phyloP scores from a whole-genome alignment of 345 rosid species.

The Schrenkiella parvula region DNA sequence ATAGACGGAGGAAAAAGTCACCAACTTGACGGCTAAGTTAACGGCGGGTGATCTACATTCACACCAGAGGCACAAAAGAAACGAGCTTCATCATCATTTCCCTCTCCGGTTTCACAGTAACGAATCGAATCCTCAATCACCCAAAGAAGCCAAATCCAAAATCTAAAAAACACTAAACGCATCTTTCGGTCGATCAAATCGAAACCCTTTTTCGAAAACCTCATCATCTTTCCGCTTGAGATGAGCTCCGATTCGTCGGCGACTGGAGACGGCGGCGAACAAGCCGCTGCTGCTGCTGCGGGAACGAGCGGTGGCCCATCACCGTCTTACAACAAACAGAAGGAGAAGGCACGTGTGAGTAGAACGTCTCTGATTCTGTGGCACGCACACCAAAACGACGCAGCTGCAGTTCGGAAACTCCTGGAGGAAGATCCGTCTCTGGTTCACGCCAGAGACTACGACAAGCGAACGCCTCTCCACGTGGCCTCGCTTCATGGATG shows the following conservation, averaged over 20 bases:
- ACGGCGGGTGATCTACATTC: conserved; percentile 31
- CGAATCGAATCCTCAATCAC: conserved; percentile 20
- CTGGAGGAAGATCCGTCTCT: conserved; percentile 84
- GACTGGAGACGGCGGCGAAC: conserved; percentile 33
- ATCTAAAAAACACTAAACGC: background rate
- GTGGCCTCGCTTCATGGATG: conserved; percentile 97
- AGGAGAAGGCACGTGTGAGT: conserved; percentile 97
- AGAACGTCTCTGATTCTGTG: conserved; percentile 91
- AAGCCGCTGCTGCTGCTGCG: conserved; percentile 18
- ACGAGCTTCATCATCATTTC: background rate
- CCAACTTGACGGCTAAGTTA: conserved; percentile 33
- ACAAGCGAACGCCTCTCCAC: conserved; percentile 87
- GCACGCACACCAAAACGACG: conserved; percentile 99
- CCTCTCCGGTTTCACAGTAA: conserved; percentile 2
- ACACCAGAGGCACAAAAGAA: conserved; percentile 1
- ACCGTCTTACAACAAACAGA: conserved; percentile 57
- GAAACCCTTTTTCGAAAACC: background rate
- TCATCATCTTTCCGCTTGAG: background rate
- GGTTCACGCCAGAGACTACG: conserved; percentile 92
- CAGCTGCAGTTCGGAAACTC: conserved; percentile 74
- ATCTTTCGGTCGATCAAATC: background rate
- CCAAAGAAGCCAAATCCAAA: conserved; percentile 8
- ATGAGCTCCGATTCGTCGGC: conserved; percentile 57
- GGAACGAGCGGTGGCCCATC: conserved; percentile 31
- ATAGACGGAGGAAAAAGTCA: conserved; percentile 33